phyloP scores from a whole-genome alignment of 2,329 filamentous ascomycete genomes.

The Penicillium sp. region DNA sequence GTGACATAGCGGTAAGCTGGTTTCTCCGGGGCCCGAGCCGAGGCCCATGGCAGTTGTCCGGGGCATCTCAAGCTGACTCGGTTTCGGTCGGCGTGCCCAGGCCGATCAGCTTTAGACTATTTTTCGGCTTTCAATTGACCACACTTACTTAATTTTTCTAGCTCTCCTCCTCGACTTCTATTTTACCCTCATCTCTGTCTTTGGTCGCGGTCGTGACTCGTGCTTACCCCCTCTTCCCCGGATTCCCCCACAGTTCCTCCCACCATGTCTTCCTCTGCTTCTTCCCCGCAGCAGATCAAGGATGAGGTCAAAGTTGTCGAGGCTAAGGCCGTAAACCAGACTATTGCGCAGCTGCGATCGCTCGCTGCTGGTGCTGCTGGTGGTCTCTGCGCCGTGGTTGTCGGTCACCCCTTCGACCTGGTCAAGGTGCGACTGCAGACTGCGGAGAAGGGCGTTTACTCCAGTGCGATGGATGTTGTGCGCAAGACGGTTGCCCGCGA shows the following conservation, averaged over 20 bases:
- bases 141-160: constrained; percentile 1
- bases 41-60: constrained; percentile 18
- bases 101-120: constrained; percentile 10
- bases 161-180: constrained; percentile 2
- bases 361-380: constrained; percentile 89
- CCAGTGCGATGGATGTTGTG: constrained; percentile 86
- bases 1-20: not conserved
- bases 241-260: constrained; percentile 6
- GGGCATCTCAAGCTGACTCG: constrained; percentile 18
- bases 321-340: constrained; percentile 40
- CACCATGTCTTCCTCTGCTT: constrained; percentile 33
- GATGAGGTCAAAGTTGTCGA: constrained; percentile 31
- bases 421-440: constrained; percentile 98
- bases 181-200: not conserved
- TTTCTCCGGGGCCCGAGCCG: constrained; percentile 25
- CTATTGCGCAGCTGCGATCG: constrained; percentile 70
- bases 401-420: constrained; percentile 95
- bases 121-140: constrained; percentile 4
- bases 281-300: constrained; percentile 29
- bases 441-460: constrained; percentile 90
- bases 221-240: constrained; percentile 4
- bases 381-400: constrained; percentile 88
- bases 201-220: not conserved
- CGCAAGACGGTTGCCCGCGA: constrained; percentile 84
- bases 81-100: constrained; percentile 18